Base-by-base conservation (phyloP, 129 eudicot species). In the Mikania micrantha region DNA sequence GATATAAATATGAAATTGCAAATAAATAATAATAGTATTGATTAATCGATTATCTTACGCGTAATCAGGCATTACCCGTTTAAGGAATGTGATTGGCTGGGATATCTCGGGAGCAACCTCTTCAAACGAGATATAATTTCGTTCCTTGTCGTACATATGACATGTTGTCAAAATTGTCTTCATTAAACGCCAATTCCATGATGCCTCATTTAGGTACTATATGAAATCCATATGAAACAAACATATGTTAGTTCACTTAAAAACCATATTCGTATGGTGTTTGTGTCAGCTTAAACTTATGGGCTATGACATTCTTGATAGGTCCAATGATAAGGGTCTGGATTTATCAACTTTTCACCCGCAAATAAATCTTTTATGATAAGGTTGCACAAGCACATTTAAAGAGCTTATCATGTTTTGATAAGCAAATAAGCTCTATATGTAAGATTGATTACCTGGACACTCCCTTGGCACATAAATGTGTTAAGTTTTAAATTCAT, bases 111-210 rank as follows among this genome's bases (percentile, higher is more conserved):
- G 98, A 71, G 81, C 81, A 76, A 88, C 57, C 70, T 82, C 83
- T 65, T 92, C 98, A 62, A 92, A 92, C 11, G 91, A 74, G 24
- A 91, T 50, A 54, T 91, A 88, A 72, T 91, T 91, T 29, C 70
- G 78, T 64, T 91, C 96, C 84, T 88, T 60, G 19, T 76, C 69
- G 53, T 88, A 88, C 16, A 92, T 73, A 72, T 91, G 98, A 61
- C 96, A 87, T 11, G 83, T 68, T 4, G 98, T 92, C 77, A 92
- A 34, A 27, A 92, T 92, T 0, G 96, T 86, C 95, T 86, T 92
- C 98, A 88, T 92, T 64, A 92, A 76, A 15, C 95, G 95, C 98
- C 98, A 92, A 44, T 92, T 92, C 98, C 98, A 92, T 28, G 90
- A 70, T 32, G 96, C 96, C 91, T 86, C 94, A 0, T 86, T 92